Evolutionary conservation across 2,329 filamentous ascomycete species (phyloP).

Genomic region (Phaeoacremonium minimum): DNA sequence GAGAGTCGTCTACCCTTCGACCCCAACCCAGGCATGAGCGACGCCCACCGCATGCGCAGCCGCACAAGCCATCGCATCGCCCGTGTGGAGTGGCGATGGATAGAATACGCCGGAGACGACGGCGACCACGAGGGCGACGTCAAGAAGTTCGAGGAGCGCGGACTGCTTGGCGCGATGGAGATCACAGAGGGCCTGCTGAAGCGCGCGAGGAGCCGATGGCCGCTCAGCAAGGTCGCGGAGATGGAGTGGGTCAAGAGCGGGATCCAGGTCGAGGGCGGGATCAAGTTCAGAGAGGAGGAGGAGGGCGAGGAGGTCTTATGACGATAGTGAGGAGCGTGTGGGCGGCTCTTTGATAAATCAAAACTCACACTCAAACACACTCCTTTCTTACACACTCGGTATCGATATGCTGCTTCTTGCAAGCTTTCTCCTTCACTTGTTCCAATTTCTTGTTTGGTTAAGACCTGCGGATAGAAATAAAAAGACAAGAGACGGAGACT

Average conservation of each 20-base stretch:
- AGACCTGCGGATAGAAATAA: no score
- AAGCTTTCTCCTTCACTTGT: no score
- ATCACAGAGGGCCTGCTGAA: conserved; percentile 83
- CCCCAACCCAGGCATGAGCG: conserved; percentile 74
- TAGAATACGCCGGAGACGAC: conserved; percentile 76
- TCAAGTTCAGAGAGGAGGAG: conserved; percentile 56
- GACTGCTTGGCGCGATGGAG: conserved; percentile 69
- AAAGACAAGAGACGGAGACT: no score
- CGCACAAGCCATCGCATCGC: conserved; percentile 92
- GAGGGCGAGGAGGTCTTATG: conserved; percentile 49
- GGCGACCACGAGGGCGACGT: conserved; percentile 75
- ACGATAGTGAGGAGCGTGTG: conserved; percentile 9
- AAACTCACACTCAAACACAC: no score
- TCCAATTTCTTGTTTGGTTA: no score
- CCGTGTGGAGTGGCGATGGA: conserved; percentile 92
- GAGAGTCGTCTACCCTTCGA: conserved; percentile 94
- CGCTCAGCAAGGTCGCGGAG: conserved; percentile 66
- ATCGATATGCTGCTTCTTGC: no score
- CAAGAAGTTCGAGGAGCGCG: conserved; percentile 56
- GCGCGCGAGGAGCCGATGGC: conserved; percentile 74
- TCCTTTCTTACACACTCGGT: no score
- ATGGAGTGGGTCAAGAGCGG: conserved; percentile 74
- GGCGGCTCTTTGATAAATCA: no score
- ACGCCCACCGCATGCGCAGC: conserved; percentile 71
- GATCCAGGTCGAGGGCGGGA: conserved; percentile 61